Evolutionary conservation across 2,329 filamentous ascomycete genomes (phyloP).

Genomic region (Aspergillus candidus): DNA sequence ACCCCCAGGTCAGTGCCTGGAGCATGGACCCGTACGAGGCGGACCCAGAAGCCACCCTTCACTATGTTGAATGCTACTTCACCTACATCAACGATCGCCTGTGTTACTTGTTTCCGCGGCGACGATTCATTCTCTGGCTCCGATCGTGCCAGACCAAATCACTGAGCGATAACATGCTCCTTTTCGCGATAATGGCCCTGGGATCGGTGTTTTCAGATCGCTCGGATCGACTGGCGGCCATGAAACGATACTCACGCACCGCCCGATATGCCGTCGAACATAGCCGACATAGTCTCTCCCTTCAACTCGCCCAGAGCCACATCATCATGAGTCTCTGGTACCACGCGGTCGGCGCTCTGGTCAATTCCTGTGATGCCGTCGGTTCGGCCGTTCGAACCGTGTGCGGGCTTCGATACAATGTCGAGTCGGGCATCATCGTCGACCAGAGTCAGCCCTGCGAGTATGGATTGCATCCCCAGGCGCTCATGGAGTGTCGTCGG

Average conservation of each 20-base stretch:
- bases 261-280: constrained; percentile 53
- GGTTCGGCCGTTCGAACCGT: constrained; percentile 57
- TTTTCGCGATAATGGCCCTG: constrained; percentile 55
- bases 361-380: constrained; percentile 58
- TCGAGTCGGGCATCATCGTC: constrained; percentile 51
- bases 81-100: constrained; percentile 50
- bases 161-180: constrained; percentile 52
- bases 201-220: constrained; percentile 51
- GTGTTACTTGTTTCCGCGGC: constrained; percentile 52
- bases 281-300: constrained; percentile 46
- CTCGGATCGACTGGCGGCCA: constrained; percentile 39
- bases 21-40: constrained; percentile 50
- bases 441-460: constrained; percentile 45
- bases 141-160: constrained; percentile 44
- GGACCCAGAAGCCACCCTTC: constrained; percentile 45
- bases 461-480: constrained; percentile 52
- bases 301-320: constrained; percentile 62
- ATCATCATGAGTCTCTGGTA: constrained; percentile 63
- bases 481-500: constrained; percentile 60
- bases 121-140: constrained; percentile 51
- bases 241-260: constrained; percentile 48
- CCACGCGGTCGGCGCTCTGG: constrained; percentile 54
- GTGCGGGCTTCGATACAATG: constrained; percentile 56
- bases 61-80: constrained; percentile 54
- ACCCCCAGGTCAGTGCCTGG: constrained; percentile 36